Evolutionary conservation across 2,329 filamentous ascomycete genomes (phyloP).

Genomic region (Pseudogymnoascus sp.): DNA sequence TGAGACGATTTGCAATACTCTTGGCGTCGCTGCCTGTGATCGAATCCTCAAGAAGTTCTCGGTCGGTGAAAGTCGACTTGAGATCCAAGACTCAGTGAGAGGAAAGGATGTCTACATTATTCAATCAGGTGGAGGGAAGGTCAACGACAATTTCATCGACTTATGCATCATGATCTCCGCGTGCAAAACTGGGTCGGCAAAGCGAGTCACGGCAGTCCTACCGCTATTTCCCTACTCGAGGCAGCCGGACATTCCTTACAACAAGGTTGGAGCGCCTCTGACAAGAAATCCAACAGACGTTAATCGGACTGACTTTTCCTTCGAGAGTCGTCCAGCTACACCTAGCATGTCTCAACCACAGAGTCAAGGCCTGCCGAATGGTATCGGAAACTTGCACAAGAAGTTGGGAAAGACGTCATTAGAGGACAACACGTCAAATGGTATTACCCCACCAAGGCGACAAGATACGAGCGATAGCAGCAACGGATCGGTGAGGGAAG

Average conservation of each 20-base stretch:
- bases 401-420: constrained; percentile 61
- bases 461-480: constrained; percentile 34
- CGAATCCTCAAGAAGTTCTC: constrained; percentile 87
- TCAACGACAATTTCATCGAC: constrained; percentile 95
- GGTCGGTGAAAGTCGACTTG: constrained; percentile 87
- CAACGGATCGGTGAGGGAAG: constrained; percentile 27
- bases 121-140: constrained; percentile 81
- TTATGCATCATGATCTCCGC: constrained; percentile 97
- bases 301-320: constrained; percentile 61
- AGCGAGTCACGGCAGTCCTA: constrained; percentile 84
- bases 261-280: constrained; percentile 85
- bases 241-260: constrained; percentile 93
- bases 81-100: constrained; percentile 92
- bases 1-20: constrained; percentile 76
- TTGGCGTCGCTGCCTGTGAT: constrained; percentile 77
- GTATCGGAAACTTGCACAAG: constrained; percentile 61
- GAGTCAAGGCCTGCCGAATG: constrained; percentile 50
- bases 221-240: constrained; percentile 95
- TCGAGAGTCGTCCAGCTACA: constrained; percentile 84
- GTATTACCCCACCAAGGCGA: constrained; percentile 28
- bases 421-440: constrained; percentile 38
- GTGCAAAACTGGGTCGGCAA: constrained; percentile 88
- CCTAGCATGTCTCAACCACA: constrained; percentile 64
- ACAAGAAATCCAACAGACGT: constrained; percentile 52
- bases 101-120: constrained; percentile 99